Evolutionary conservation across 2,329 filamentous ascomycete genomes (phyloP).

Genomic region (Kalaharituber pfeilii): DNA sequence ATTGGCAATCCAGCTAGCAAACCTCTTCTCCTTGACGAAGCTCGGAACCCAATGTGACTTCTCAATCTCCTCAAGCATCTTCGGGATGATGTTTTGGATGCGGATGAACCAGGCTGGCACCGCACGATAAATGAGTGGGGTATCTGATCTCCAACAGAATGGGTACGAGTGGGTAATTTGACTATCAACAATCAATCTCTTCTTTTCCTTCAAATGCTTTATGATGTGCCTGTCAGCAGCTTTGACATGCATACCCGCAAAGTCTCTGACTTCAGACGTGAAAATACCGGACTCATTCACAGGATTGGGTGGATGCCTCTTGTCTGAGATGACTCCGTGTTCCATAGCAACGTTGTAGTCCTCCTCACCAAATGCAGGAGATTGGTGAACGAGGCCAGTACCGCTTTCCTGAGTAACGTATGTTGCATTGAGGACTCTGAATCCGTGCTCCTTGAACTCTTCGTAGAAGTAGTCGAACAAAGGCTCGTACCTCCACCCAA

Average conservation of each 20-base stretch:
- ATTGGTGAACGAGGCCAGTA: slow-evolving; percentile 85
- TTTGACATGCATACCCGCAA: slow-evolving; percentile 77
- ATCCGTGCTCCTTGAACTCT: slow-evolving; percentile 69
- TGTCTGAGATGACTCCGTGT: slow-evolving; percentile 58
- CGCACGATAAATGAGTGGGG: slow-evolving; percentile 77
- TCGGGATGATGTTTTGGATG: slow-evolving; percentile 62
- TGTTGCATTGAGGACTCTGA: slow-evolving; percentile 62
- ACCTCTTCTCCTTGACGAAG: slow-evolving; percentile 80
- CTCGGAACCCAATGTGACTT: slow-evolving; percentile 80
- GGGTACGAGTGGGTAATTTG: slow-evolving; percentile 84
- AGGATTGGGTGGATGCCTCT: slow-evolving; percentile 69
- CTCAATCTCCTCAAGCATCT: slow-evolving; percentile 83
- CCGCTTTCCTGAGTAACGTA: slow-evolving; percentile 84
- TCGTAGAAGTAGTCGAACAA: slow-evolving; percentile 82
- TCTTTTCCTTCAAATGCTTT: slow-evolving; percentile 62
- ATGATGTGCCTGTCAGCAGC: slow-evolving; percentile 85
- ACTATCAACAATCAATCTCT: slow-evolving; percentile 64
- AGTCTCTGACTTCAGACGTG: slow-evolving; percentile 59
- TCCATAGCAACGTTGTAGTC: slow-evolving; percentile 75
- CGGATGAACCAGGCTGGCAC: slow-evolving; percentile 93
- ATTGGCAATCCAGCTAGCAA: slow-evolving; percentile 78
- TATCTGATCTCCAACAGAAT: slow-evolving; percentile 90
- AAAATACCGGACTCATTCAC: slow-evolving; percentile 74
- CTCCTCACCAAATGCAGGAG: slow-evolving; percentile 86
- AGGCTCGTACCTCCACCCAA: slow-evolving; percentile 76